Base-by-base conservation (phyloP, 1,284 basidiomycete genomes). In the Tilletia caries region DNA sequence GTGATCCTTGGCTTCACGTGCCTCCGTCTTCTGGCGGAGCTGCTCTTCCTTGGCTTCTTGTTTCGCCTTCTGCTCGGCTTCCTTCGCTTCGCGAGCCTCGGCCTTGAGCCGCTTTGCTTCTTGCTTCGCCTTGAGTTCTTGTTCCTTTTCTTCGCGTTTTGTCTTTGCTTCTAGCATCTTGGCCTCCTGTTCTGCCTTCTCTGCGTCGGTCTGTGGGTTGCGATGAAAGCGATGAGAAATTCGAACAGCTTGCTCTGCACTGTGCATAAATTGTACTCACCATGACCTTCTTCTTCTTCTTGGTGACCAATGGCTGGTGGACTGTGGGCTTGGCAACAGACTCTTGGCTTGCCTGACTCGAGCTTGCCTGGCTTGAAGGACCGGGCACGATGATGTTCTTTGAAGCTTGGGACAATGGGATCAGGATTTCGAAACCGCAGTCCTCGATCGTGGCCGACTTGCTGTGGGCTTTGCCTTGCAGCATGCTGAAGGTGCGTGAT, bases 41-140 rank as follows among this genome's bases (percentile, higher is more conserved):
- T 66, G 50, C 37, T 67, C 58, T 23, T 60, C 33, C 41, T 27
- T 62, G 3, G 58, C 29, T 62, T 62, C 58, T 1, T 52, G 54
- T 48, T 73, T 73, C 20, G 66, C 67, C 66, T 71, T 65, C 44
- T 67, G 69, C 27, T 71, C 67, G 25, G 50, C 65, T 65, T 65
- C 50, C 44, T 65, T 37, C 5, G 46, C 65, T 68, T 67, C 69
- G 37, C 27, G 43, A 2, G 67, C 65, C 69, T 70, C 68, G 25
- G n/a, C 29, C 84, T 88, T 89, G 76, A 91, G 89, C 78, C 87
- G 88, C 76, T 90, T 52, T 23, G 32, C 27, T 66, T 78, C 78
- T 58, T 78, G 77, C 3, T 72, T 70, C 41, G 74, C 76, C 48
- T 74, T 69, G 67, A 68, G 87, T 84, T 68, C 85, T 79, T 67